Conservation (phyloP, 345 rosid species). For the Dipteronia sinensis region DNA sequence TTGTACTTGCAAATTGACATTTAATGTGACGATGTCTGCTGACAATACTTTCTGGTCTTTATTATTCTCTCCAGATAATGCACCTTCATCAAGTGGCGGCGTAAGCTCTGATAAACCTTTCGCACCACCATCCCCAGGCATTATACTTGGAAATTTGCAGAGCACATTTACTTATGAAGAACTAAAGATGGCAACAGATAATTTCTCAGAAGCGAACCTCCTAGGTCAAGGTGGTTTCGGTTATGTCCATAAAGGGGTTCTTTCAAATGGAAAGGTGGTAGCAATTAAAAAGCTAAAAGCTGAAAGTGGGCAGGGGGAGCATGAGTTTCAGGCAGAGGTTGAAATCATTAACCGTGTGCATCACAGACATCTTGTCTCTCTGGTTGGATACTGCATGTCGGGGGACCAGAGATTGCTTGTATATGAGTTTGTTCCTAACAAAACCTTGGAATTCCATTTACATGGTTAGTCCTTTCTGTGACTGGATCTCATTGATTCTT, state of each 20-base stretch:
- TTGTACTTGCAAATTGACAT: neutral
- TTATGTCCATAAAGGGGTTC: slow-evolving; percentile 69
- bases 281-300: slow-evolving; percentile 75
- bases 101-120: slow-evolving; percentile 41
- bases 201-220: slow-evolving; percentile 51
- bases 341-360: slow-evolving; percentile 61
- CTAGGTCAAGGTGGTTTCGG: slow-evolving; percentile 87
- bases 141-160: slow-evolving; percentile 42
- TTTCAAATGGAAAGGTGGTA: slow-evolving; percentile 53
- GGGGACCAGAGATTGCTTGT: slow-evolving; percentile 68
- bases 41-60: neutral
- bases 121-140: slow-evolving; percentile 40
- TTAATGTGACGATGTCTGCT: neutral
- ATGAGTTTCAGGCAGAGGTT: slow-evolving; percentile 72
- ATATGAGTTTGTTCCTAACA: slow-evolving; percentile 75
- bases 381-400: slow-evolving; percentile 65
- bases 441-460: slow-evolving; percentile 62
- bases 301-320: slow-evolving; percentile 69
- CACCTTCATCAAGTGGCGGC: slow-evolving; percentile 34
- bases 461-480: slow-evolving; percentile 52
- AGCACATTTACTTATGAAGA: slow-evolving; percentile 58
- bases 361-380: slow-evolving; percentile 72
- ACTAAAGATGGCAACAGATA: slow-evolving; percentile 52
- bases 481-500: slow-evolving; percentile 4
- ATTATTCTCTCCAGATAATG: slow-evolving; percentile 32